Percentiles rank a stretch among this genome's conserved stretches.
Conservation (phyloP, 495 filamentous ascomycete genomes). For the Penicillium atrosanguineum region DNA sequence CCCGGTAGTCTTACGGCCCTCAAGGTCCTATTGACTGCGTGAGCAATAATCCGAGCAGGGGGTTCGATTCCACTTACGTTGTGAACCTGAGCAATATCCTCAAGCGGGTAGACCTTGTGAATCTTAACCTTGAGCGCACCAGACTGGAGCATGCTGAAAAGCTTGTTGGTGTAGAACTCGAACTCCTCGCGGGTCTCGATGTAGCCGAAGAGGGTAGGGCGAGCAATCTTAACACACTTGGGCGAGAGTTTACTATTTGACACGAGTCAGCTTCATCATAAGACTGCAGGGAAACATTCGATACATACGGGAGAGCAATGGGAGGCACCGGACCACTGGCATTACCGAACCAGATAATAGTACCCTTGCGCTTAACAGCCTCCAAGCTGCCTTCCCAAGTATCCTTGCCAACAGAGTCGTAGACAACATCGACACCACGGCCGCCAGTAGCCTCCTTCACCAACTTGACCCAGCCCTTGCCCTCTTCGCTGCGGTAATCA, state of each 20-base stretch:
- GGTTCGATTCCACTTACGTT: constrained; percentile 32
- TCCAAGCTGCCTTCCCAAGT: constrained; percentile 86
- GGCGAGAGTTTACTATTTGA: constrained; percentile 49
- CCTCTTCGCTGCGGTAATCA: constrained; percentile 66
- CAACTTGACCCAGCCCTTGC: constrained; percentile 59
- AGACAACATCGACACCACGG: constrained; percentile 74
- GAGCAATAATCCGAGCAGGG: constrained; percentile 1
- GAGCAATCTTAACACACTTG: constrained; percentile 78
- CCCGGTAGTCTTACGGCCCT: constrained; percentile 78
- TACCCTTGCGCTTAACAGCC: constrained; percentile 76
- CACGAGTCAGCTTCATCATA: constrained; percentile 1
- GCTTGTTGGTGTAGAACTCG: constrained; percentile 64
- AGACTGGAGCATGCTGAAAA: constrained; percentile 67
- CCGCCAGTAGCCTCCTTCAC: constrained; percentile 71
- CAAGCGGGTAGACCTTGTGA: constrained; percentile 79
- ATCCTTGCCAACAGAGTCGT: constrained; percentile 83
- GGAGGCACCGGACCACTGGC: constrained; percentile 80
- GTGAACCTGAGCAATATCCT: constrained; percentile 73
- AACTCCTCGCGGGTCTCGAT: constrained; percentile 75
- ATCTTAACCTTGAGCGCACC: constrained; percentile 71
- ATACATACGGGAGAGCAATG: constrained; percentile 59
- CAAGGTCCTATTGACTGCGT: constrained; percentile 58
- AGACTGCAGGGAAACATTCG: not conserved
- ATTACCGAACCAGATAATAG: constrained; percentile 85
- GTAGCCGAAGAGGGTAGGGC: constrained; percentile 74